Base-by-base conservation (phyloP, 1,284 basidiomycete genomes). In the Ceratobasidium sp. region DNA sequence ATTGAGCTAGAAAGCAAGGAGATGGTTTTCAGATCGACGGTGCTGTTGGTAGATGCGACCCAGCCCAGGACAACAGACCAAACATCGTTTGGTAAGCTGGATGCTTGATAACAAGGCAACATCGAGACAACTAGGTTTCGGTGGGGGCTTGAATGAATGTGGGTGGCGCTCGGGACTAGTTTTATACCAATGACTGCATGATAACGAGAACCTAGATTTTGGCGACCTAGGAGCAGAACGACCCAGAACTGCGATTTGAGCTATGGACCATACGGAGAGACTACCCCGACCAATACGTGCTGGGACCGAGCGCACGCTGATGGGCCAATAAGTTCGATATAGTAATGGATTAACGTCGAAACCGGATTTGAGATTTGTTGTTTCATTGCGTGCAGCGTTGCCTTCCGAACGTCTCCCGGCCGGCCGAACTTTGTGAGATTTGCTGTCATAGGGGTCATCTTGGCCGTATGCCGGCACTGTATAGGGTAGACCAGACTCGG, bases 1-100 rank as follows among this genome's bases (percentile, higher is more conserved):
- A 67, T 55, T 14, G 48, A 43, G 41, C 62, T 48, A 32, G 62
- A 67, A 21, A 55, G 23, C 23, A 67, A 21, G 3, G 62, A 41
- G n/a, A 43, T 41, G n/a, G 62, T 26, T 34, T 67, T 67, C 14
- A 67, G 34, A 48, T 34, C 41, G 16, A 39, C 34, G 23, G 62
- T 53, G 18, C 50, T 52, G 23, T 67, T 36, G 5, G 46, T 55
- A 8, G 39, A 43, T 8, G 36, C 48, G n/a, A 67, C 48, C 48
- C 48, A 53, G 34, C 50, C 34, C 34, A 67, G 10, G 48, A 67
- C 21, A 3, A 53, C 21, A 10, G 50, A 21, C 62, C 62, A 67
- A 5, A 67, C 48, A 30, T 67, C 62, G 26, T 26, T 43, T 6
- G 62, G 50, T 67, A 67, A 41, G 5, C 32, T 32, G 14, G 62